A percentile compares a stretch with the other conserved stretches of the same genome.
Conservation (phyloP, 805 yeast genomes). For the Yamadazyma scolyti region DNA sequence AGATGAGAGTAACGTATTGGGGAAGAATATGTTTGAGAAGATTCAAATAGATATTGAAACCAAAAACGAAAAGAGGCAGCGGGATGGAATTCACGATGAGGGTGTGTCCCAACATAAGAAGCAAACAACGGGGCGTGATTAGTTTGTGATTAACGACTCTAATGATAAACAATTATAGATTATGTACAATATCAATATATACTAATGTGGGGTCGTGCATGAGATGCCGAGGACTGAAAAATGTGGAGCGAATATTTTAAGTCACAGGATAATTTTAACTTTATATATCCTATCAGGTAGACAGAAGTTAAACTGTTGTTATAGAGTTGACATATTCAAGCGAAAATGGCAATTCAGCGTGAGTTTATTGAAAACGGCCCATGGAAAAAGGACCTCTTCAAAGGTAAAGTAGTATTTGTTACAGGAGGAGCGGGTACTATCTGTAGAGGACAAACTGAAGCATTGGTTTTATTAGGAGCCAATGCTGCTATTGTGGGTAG, state of each 20-base stretch:
- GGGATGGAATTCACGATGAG: slow-evolving; percentile 16
- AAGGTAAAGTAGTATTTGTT: slow-evolving; percentile 82
- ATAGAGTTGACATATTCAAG: no score
- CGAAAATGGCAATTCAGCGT: slow-evolving; percentile 8
- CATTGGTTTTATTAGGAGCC: slow-evolving; percentile 80
- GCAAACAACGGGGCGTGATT: background rate
- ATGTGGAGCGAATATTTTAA: no score
- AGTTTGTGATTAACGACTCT: no score
- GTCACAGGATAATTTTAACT: no score
- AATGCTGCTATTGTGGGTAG: slow-evolving; percentile 84
- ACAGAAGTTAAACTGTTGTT: no score
- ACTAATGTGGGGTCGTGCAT: no score
- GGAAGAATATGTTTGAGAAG: slow-evolving; percentile 16
- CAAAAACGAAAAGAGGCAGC: slow-evolving; percentile 13
- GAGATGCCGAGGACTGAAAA: no score
- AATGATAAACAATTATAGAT: no score
- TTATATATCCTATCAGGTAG: no score
- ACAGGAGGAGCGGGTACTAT: slow-evolving; percentile 97
- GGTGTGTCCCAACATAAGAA: no score
- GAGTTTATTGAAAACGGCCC: slow-evolving; percentile 24
- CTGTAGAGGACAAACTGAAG: slow-evolving; percentile 85
- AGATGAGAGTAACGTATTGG: slow-evolving; percentile 8
- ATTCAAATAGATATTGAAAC: slow-evolving; percentile 13
- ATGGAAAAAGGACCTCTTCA: slow-evolving; percentile 62
- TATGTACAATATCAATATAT: no score